Evolutionary conservation across 345 rosid species (phyloP).

Genomic region (Eutrema yunnanense): DNA sequence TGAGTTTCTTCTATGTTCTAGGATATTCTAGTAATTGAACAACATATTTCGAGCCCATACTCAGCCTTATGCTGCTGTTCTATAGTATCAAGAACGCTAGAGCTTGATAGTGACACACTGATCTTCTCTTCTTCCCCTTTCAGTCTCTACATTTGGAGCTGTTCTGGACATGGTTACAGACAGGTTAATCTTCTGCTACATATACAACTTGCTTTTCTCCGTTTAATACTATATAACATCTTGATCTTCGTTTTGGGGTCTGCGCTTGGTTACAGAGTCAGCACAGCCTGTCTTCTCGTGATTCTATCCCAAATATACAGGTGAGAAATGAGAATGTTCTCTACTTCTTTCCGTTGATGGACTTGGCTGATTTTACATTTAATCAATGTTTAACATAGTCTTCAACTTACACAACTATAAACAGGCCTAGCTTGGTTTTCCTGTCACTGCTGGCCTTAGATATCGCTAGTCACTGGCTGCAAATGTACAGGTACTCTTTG

Average conservation of each 20-base stretch:
- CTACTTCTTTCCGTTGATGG: not conserved
- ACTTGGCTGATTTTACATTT: not conserved
- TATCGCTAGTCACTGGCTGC: slow-evolving; percentile 93
- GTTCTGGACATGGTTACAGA: slow-evolving; percentile 96
- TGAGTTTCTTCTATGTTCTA: not conserved
- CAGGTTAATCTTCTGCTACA: slow-evolving; percentile 42
- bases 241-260: not conserved
- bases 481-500: slow-evolving; percentile 74
- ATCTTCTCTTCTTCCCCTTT: slow-evolving; percentile 17
- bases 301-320: slow-evolving; percentile 85
- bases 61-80: not conserved
- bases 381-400: not conserved
- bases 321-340: slow-evolving; percentile 31
- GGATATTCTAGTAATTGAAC: not conserved
- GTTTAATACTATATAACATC: not conserved
- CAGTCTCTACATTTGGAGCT: slow-evolving; percentile 97
- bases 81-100: not conserved
- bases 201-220: not conserved
- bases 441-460: slow-evolving; percentile 82
- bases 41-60: not conserved
- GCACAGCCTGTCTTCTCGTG: slow-evolving; percentile 92
- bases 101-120: not conserved
- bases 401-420: not conserved
- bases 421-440: slow-evolving; percentile 89
- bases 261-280: slow-evolving; percentile 54